Evolutionary conservation across 176 grass and related monocot species (phyloP).

Genomic region (Bonia amplexicaulis): DNA sequence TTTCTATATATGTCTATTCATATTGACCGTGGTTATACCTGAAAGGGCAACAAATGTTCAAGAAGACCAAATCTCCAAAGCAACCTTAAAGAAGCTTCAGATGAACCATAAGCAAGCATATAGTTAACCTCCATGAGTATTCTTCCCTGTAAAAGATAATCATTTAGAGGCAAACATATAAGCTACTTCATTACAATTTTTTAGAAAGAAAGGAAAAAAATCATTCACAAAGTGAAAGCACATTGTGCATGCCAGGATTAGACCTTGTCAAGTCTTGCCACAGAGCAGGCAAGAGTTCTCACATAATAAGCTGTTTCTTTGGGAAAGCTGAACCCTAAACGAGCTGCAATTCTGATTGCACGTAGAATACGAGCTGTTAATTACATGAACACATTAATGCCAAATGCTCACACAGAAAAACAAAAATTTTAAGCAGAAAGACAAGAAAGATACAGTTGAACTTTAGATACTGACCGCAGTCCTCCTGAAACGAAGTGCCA

Average conservation of each 20-base stretch:
- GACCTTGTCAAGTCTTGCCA: conserved; percentile 87
- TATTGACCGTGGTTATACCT: conserved; percentile 33
- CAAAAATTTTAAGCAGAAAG: neutral
- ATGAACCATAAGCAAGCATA: conserved; percentile 98
- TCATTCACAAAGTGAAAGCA: conserved; percentile 4
- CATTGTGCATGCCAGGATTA: conserved; percentile 12
- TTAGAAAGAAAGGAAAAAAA: conserved; percentile 3
- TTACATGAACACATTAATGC: conserved; percentile 39
- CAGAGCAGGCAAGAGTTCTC: conserved; percentile 67
- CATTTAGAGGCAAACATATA: conserved; percentile 8
- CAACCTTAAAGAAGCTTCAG: conserved; percentile 89
- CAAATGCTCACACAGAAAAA: conserved; percentile 23
- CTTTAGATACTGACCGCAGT: conserved; percentile 60
- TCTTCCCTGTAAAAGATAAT: conserved; percentile 54
- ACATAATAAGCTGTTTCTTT: conserved; percentile 94
- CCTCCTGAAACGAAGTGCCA: conserved; percentile 73
- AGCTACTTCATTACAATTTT: neutral
- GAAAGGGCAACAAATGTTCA: conserved; percentile 88
- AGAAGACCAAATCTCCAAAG: conserved; percentile 96
- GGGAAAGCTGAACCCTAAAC: conserved; percentile 84
- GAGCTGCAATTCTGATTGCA: conserved; percentile 99
- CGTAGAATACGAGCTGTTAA: conserved; percentile 96
- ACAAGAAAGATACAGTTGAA: conserved; percentile 4
- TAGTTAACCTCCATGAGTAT: conserved; percentile 96
- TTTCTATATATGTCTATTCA: conserved; percentile 6